Percentiles rank a stretch among this genome's conserved stretches.
Evolutionary conservation across 345 rosid genomes (phyloP).

Genomic region (Arabis alpina): DNA sequence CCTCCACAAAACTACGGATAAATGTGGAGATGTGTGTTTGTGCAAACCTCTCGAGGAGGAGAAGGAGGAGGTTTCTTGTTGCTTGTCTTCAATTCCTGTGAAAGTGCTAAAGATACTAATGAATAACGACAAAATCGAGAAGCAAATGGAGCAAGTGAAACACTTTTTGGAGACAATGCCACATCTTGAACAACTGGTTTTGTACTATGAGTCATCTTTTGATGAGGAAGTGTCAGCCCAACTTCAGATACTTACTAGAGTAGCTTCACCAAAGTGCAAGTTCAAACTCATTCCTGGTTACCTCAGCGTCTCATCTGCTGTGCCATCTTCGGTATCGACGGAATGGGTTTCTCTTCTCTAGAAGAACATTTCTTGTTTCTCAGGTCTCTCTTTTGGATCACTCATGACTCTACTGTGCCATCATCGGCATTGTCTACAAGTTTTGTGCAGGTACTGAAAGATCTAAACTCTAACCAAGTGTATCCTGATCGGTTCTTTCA

Average conservation of each 20-base stretch:
- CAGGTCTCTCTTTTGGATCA: not conserved
- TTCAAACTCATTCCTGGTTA: no score
- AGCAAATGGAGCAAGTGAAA: slow-evolving; percentile 2
- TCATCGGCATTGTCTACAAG: not conserved
- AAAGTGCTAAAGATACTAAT: not conserved
- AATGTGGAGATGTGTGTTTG: slow-evolving; percentile 22
- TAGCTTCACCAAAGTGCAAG: slow-evolving; percentile 28
- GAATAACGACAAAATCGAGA: not conserved
- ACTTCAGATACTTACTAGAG: not conserved
- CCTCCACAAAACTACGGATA: not conserved
- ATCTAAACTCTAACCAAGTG: not conserved
- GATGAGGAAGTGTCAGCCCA: not conserved
- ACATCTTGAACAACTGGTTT: not conserved
- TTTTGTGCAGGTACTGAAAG: not conserved
- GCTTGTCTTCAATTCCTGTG: slow-evolving; percentile 12
- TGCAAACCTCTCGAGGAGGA: slow-evolving; percentile 3
- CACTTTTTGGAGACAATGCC: slow-evolving; percentile 27
- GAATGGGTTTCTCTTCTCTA: no score
- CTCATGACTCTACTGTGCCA: not conserved
- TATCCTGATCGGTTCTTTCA: no score
- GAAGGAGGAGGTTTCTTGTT: not conserved
- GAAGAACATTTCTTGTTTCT: not conserved
- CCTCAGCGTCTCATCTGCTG: no score
- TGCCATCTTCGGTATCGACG: no score
- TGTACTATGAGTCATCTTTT: not conserved